These are phyloP conservation scores for Kodamaea hsintzibuensis DNA, from an alignment of 805 yeast species.

Conservation along the genomic window DNA sequence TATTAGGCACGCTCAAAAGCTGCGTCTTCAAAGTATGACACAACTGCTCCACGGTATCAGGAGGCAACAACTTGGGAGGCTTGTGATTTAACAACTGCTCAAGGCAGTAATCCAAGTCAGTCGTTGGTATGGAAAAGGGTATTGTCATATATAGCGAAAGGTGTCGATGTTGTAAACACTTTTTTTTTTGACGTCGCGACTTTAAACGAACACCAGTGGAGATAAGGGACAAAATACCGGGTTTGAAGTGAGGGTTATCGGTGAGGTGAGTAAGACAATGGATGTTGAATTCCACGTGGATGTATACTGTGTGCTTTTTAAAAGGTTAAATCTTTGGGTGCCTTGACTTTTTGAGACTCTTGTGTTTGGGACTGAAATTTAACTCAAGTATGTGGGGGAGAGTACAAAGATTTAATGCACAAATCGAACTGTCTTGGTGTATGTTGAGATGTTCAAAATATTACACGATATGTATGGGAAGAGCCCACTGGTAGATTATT, in stretches of 20 bases:
- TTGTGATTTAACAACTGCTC: slow-evolving; percentile 41
- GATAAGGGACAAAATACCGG: neutral
- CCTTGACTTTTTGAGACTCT: too few species aligned
- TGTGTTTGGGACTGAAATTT: too few species aligned
- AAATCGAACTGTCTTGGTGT: too few species aligned
- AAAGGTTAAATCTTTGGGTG: too few species aligned
- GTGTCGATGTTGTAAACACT: neutral
- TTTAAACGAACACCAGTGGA: neutral
- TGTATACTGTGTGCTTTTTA: neutral
- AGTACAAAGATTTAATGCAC: too few species aligned
- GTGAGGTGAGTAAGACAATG: neutral
- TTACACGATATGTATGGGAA: too few species aligned
- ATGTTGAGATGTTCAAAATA: too few species aligned
- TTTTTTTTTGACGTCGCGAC: slow-evolving; percentile 2
- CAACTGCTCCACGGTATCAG: slow-evolving; percentile 40
- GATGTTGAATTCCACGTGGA: neutral
- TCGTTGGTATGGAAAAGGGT: slow-evolving; percentile 30
- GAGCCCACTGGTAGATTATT: too few species aligned
- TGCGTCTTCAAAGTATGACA: slow-evolving; percentile 76
- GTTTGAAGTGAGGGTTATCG: neutral
- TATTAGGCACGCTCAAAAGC: slow-evolving; percentile 78
- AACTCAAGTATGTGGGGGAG: too few species aligned
- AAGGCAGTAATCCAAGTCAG: slow-evolving; percentile 44
- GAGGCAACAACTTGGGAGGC: slow-evolving; percentile 45
- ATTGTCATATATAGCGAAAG: slow-evolving; percentile 28